Conservation (phyloP, 139 green algal genomes). For the Tetradesmus obliquus region DNA sequence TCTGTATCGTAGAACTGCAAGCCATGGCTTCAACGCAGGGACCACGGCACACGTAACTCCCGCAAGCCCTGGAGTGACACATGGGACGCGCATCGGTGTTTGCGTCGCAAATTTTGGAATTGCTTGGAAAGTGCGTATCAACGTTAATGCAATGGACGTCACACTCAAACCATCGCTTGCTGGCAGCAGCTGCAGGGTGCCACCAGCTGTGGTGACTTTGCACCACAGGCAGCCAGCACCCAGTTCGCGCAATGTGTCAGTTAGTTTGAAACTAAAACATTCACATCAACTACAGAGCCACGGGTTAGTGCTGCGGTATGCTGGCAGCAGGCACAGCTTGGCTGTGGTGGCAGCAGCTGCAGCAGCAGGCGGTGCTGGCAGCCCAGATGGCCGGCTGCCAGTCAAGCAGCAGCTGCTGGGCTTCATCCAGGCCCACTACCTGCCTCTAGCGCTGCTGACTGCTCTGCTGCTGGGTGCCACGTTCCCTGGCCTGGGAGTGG, state of each 20-base stretch:
- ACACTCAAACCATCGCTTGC: too few relatives aligned
- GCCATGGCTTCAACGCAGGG: too few relatives aligned
- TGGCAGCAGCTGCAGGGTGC: too few relatives aligned
- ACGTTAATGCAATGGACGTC: too few relatives aligned
- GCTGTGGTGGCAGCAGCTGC: neutral
- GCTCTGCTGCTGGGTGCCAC: conserved; percentile 34
- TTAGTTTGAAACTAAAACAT: neutral
- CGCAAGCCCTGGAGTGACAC: too few relatives aligned
- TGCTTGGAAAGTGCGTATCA: too few relatives aligned
- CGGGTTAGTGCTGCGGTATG: neutral
- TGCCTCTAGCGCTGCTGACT: conserved; percentile 44
- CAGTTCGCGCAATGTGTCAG: neutral
- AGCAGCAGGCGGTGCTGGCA: neutral
- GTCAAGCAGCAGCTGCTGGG: conserved; percentile 10
- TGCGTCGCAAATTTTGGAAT: too few relatives aligned
- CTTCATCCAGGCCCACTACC: conserved; percentile 35
- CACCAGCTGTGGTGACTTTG: neutral
- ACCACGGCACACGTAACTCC: too few relatives aligned
- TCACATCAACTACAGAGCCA: neutral
- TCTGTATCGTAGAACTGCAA: too few relatives aligned
- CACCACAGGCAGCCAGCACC: neutral
- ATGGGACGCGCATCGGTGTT: too few relatives aligned
- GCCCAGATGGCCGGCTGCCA: neutral
- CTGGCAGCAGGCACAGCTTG: neutral
- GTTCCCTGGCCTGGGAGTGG: neutral